Evolutionary conservation across 2,329 filamentous ascomycete species (phyloP).

Genomic region (Clonostachys rosea): DNA sequence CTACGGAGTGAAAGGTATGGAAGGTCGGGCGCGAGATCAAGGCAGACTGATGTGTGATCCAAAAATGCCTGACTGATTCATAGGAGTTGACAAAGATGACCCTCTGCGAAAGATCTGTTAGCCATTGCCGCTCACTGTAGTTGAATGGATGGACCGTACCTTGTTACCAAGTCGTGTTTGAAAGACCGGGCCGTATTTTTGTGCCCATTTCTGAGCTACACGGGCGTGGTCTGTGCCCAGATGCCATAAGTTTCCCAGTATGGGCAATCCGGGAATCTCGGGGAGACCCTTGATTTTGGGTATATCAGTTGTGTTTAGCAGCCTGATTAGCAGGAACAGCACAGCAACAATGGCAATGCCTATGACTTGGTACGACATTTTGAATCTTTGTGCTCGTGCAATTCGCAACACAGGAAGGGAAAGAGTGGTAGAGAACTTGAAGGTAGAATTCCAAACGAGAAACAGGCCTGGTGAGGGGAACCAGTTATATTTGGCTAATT

Average conservation of each 20-base stretch:
- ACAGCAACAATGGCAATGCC: neutral
- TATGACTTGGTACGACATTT: neutral
- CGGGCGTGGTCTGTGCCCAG: constrained; percentile 53
- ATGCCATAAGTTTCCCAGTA: constrained; percentile 61
- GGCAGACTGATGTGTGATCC: constrained; percentile 75
- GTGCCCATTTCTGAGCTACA: constrained; percentile 49
- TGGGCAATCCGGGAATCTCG: constrained; percentile 55
- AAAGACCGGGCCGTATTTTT: constrained; percentile 60
- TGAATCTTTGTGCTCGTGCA: no score
- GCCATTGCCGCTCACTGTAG: neutral
- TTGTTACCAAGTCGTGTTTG: constrained; percentile 66
- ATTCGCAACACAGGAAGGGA: no score
- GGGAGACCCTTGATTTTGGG: constrained; percentile 58
- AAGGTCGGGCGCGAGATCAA: constrained; percentile 74
- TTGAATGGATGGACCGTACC: constrained; percentile 24
- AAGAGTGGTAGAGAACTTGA: no score
- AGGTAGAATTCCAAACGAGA: no score
- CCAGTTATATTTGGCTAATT: no score
- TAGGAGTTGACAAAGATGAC: constrained; percentile 78
- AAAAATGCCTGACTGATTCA: constrained; percentile 67
- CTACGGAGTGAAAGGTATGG: constrained; percentile 77
- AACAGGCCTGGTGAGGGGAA: no score
- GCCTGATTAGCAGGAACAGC: constrained; percentile 10
- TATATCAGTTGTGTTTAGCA: constrained; percentile 44
- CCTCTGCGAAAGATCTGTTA: constrained; percentile 29